Conservation (phyloP, 2,329 filamentous ascomycete genomes). For the Fusarium nurragi region DNA sequence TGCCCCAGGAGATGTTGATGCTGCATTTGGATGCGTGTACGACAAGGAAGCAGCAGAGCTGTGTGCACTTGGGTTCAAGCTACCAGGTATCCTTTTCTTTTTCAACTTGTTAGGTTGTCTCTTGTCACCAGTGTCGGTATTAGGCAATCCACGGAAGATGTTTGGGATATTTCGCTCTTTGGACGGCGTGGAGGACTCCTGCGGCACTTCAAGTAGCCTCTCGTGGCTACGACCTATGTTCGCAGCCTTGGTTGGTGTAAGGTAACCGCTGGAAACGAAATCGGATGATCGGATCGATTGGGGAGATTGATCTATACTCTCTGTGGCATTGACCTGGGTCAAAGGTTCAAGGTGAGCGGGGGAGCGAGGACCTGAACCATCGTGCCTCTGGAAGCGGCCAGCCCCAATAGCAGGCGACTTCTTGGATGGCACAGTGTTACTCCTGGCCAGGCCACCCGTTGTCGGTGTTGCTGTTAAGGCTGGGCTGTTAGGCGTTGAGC, state of each 20-base stretch:
- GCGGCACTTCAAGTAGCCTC: slow-evolving; percentile 55
- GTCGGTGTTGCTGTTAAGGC: slow-evolving; percentile 63
- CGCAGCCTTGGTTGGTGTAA: slow-evolving; percentile 45
- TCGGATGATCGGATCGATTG: slow-evolving; percentile 46
- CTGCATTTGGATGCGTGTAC: slow-evolving; percentile 52
- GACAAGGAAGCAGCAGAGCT: slow-evolving; percentile 84
- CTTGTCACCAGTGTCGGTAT: slow-evolving; percentile 66
- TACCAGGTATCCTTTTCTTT: slow-evolving; percentile 83
- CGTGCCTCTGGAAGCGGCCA: slow-evolving; percentile 67
- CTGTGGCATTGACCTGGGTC: slow-evolving; percentile 47
- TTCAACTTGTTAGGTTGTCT: slow-evolving; percentile 89
- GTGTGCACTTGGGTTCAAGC: slow-evolving; percentile 85
- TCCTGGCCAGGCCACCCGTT: slow-evolving; percentile 67
- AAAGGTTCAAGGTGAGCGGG: slow-evolving; percentile 52
- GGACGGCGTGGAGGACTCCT: slow-evolving; percentile 61
- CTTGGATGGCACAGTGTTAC: slow-evolving; percentile 94
- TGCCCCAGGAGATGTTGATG: slow-evolving; percentile 58
- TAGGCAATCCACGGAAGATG: slow-evolving; percentile 77
- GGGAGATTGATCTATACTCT: slow-evolving; percentile 37
- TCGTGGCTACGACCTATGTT: slow-evolving; percentile 60
- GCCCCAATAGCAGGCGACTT: slow-evolving; percentile 78
- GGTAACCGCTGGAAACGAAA: slow-evolving; percentile 37
- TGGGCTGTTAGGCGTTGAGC: slow-evolving; percentile 75
- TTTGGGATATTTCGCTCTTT: slow-evolving; percentile 74
- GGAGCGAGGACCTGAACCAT: slow-evolving; percentile 45